A percentile compares a stretch with the other conserved stretches of the same genome.
phyloP scores from a whole-genome alignment of 495 filamentous ascomycete species.

The Xylaria castorea region DNA sequence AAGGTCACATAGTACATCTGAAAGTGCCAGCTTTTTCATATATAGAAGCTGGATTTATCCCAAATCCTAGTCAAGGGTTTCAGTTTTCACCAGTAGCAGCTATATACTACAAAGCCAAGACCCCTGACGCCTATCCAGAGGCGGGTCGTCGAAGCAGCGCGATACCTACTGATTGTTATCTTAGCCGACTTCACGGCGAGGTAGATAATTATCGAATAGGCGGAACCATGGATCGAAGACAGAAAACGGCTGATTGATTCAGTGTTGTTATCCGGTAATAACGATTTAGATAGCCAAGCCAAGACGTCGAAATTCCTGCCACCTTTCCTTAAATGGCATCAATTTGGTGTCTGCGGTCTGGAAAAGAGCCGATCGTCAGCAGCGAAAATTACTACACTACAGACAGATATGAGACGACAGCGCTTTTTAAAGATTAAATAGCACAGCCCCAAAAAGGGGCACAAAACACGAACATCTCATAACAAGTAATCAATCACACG shows the following conservation, averaged over 20 bases:
- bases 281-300: slow-evolving; percentile 1
- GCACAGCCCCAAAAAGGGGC: neutral
- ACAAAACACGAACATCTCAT: neutral
- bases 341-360: neutral
- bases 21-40: neutral
- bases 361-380: slow-evolving; percentile 3
- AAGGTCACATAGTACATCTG: neutral
- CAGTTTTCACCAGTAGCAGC: neutral
- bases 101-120: neutral
- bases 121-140: neutral
- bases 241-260: neutral
- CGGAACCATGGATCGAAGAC: slow-evolving; percentile 7
- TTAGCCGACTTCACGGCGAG: neutral
- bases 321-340: slow-evolving; percentile 11
- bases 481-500: neutral
- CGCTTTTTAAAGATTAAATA: neutral
- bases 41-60: neutral
- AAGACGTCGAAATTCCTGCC: slow-evolving; percentile 9
- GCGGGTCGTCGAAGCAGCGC: neutral
- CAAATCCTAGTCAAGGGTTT: neutral
- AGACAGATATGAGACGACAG: neutral
- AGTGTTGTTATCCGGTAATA: neutral
- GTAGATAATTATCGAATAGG: neutral
- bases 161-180: no score
- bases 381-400: neutral